These are phyloP conservation scores for Bondarzewia mesenterica DNA, from an alignment of 1,284 basidiomycete genomes.

Conservation along the genomic window DNA sequence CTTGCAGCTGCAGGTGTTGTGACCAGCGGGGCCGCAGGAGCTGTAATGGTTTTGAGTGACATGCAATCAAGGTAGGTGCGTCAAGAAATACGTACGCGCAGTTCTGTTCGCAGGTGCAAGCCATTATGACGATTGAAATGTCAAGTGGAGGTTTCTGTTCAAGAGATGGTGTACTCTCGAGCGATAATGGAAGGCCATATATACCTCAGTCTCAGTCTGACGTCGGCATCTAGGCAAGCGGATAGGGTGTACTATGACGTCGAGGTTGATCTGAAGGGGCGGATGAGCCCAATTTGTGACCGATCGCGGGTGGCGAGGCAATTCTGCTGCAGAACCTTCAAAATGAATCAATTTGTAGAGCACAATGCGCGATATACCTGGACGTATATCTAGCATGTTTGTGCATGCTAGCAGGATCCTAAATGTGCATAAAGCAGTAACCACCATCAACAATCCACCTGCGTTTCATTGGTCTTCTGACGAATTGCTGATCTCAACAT, in stretches of 20 bases:
- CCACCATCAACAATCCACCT: background rate
- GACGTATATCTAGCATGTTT: background rate
- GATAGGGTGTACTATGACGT: background rate
- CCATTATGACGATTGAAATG: conserved; percentile 2
- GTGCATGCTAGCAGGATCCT: background rate
- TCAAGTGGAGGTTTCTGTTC: background rate
- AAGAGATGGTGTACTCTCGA: background rate
- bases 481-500: background rate
- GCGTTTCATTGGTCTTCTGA: background rate
- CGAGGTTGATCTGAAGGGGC: background rate
- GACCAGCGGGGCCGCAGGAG: conserved; percentile 18
- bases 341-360: background rate
- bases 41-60: conserved; percentile 6
- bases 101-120: conserved; percentile 19
- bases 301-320: background rate
- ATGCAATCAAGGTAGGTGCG: background rate
- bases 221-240: background rate
- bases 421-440: background rate
- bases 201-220: background rate
- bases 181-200: background rate
- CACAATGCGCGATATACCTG: background rate
- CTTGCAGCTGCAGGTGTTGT: conserved; percentile 17
- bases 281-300: background rate
- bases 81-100: conserved; percentile 16
- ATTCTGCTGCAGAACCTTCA: background rate